phyloP scores from a whole-genome alignment of 257 asterid species.

The Capsicum baccatum region DNA sequence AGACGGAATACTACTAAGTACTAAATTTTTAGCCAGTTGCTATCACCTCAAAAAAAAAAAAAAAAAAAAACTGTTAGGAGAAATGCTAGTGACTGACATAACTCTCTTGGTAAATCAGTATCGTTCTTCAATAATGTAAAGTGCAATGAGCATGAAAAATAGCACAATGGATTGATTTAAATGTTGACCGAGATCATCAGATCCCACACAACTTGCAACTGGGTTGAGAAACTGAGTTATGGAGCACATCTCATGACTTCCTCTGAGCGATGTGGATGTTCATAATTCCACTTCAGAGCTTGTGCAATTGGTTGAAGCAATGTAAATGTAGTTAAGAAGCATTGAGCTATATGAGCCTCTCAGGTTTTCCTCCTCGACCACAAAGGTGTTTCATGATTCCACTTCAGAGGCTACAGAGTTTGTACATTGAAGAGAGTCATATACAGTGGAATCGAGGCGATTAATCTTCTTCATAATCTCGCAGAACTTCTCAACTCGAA shows the following conservation, averaged over 20 bases:
- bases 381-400: conserved; percentile 25
- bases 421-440: conserved; percentile 42
- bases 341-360: neutral
- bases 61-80: neutral
- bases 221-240: too few species aligned
- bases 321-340: neutral
- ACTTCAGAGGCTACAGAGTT: conserved; percentile 33
- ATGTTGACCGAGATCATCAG: neutral
- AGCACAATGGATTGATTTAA: neutral
- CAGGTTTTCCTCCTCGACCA: neutral
- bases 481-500: conserved; percentile 51
- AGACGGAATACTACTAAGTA: too few species aligned
- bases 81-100: conserved; percentile 8
- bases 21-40: too few species aligned
- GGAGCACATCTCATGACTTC: too few species aligned
- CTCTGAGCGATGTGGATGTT: too few species aligned
- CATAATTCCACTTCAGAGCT: too few species aligned
- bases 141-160: neutral
- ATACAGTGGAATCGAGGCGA: conserved; percentile 41
- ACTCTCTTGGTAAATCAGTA: neutral
- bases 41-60: too few species aligned
- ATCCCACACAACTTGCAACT: conserved; percentile 3
- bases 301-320: too few species aligned
- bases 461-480: conserved; percentile 61
- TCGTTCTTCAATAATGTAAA: neutral